phyloP scores from a whole-genome alignment of 1,284 basidiomycete genomes.

The Cutaneotrichosporon spelunceum region DNA sequence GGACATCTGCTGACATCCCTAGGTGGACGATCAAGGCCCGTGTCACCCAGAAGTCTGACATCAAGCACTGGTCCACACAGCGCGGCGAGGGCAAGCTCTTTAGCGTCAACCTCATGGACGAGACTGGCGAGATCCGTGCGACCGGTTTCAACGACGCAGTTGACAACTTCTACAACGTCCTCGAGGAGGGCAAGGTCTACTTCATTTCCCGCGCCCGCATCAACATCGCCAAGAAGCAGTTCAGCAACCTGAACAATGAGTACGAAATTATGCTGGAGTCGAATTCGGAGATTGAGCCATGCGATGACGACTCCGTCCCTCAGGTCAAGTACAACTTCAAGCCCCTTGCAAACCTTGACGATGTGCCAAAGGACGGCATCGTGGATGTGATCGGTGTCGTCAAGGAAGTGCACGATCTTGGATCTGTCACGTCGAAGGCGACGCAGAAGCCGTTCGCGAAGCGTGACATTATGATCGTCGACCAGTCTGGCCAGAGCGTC shows the following conservation, averaged over 20 bases:
- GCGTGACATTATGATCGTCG: slow-evolving; percentile 83
- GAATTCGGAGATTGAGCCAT: slow-evolving; percentile 73
- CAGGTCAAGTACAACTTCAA: slow-evolving; percentile 80
- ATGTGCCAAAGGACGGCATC: slow-evolving; percentile 65
- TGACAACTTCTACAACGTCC: slow-evolving; percentile 74
- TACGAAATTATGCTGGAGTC: slow-evolving; percentile 91
- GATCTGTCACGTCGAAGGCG: slow-evolving; percentile 69
- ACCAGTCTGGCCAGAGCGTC: slow-evolving; percentile 74
- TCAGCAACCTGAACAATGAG: slow-evolving; percentile 84
- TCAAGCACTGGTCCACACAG: slow-evolving; percentile 84
- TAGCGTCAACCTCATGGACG: slow-evolving; percentile 89
- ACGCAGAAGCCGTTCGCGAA: slow-evolving; percentile 74
- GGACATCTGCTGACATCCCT: neutral
- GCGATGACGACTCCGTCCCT: slow-evolving; percentile 73
- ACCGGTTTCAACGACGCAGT: slow-evolving; percentile 89
- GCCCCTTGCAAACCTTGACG: slow-evolving; percentile 62
- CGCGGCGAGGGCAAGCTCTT: slow-evolving; percentile 95
- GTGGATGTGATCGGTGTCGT: slow-evolving; percentile 78
- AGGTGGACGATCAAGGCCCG: slow-evolving; percentile 95
- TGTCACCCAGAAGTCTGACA: slow-evolving; percentile 84
- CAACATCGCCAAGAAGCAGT: slow-evolving; percentile 96
- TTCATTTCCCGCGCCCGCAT: slow-evolving; percentile 86
- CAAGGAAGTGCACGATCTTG: slow-evolving; percentile 69
- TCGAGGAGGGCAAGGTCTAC: slow-evolving; percentile 92
- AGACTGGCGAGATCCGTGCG: slow-evolving; percentile 86